Evolutionary conservation across 768 basidiomycete species (phyloP).

Genomic region (Suillus weaverae): DNA sequence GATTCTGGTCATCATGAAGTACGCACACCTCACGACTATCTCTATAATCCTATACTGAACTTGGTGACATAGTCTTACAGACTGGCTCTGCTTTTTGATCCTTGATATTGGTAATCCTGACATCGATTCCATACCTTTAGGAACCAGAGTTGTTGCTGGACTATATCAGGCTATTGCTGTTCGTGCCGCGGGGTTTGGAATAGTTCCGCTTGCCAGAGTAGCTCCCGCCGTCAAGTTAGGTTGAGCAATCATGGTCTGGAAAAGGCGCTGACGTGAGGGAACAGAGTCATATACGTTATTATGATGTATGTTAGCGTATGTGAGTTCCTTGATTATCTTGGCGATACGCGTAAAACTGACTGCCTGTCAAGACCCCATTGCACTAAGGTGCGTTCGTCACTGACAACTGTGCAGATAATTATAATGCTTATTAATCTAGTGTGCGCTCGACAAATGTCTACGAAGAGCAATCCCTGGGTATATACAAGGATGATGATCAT

Average conservation of each 20-base stretch:
- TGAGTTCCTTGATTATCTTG: constrained; percentile 38
- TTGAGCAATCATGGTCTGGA: neutral
- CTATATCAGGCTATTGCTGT: constrained; percentile 80
- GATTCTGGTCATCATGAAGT: constrained; percentile 72
- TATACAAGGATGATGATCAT: constrained; percentile 57
- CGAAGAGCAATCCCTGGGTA: constrained; percentile 88
- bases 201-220: constrained; percentile 69
- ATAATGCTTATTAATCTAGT: constrained; percentile 34
- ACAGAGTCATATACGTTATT: constrained; percentile 79
- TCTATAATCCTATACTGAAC: neutral
- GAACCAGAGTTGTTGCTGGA: constrained; percentile 69
- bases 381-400: constrained; percentile 58
- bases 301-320: constrained; percentile 94
- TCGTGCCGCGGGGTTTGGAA: constrained; percentile 83
- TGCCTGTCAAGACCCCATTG: constrained; percentile 63
- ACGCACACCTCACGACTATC: constrained; percentile 23
- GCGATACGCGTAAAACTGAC: neutral
- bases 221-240: constrained; percentile 89
- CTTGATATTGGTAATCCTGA: constrained; percentile 80
- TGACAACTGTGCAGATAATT: neutral
- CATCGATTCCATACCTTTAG: constrained; percentile 67
- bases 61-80: constrained; percentile 52
- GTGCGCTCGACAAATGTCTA: constrained; percentile 94
- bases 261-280: neutral
- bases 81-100: constrained; percentile 90